Conservation (phyloP, 129 eudicot species). For the Sambucus nigra region DNA sequence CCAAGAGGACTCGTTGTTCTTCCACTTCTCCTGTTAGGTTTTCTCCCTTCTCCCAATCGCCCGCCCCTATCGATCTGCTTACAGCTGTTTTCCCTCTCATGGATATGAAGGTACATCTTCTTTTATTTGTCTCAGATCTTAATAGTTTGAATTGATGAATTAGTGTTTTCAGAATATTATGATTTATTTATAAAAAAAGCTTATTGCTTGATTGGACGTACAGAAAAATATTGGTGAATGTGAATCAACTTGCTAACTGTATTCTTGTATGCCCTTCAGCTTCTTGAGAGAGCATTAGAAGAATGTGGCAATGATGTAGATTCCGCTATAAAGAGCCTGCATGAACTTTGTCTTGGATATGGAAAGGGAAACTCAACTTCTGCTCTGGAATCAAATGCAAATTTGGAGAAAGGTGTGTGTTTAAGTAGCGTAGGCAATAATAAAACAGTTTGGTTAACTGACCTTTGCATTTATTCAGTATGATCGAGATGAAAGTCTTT, state of each 20-base stretch:
- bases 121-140: neutral
- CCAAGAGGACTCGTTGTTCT: constrained; percentile 53
- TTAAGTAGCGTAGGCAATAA: neutral
- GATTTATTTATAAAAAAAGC: too few species aligned
- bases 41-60: constrained; percentile 24
- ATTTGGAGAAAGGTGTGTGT: constrained; percentile 35
- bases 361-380: constrained; percentile 26
- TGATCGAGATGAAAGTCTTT: too few species aligned
- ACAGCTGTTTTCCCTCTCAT: constrained; percentile 42
- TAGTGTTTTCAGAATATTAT: too few species aligned
- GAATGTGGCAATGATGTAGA: constrained; percentile 61
- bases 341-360: constrained; percentile 51
- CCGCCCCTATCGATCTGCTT: constrained; percentile 44
- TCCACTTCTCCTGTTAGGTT: constrained; percentile 49
- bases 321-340: constrained; percentile 62
- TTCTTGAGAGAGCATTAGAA: constrained; percentile 56
- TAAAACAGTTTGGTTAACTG: too few species aligned
- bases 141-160: neutral
- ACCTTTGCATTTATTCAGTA: too few species aligned
- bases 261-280: constrained; percentile 24
- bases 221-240: too few species aligned
- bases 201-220: too few species aligned
- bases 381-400: constrained; percentile 23
- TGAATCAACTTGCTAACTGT: too few species aligned
- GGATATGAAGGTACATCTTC: constrained; percentile 47